These are phyloP conservation scores for Umbelopsis sp. DNA, from an alignment of 192 early-diverging fungal species.

Conservation along the genomic window DNA sequence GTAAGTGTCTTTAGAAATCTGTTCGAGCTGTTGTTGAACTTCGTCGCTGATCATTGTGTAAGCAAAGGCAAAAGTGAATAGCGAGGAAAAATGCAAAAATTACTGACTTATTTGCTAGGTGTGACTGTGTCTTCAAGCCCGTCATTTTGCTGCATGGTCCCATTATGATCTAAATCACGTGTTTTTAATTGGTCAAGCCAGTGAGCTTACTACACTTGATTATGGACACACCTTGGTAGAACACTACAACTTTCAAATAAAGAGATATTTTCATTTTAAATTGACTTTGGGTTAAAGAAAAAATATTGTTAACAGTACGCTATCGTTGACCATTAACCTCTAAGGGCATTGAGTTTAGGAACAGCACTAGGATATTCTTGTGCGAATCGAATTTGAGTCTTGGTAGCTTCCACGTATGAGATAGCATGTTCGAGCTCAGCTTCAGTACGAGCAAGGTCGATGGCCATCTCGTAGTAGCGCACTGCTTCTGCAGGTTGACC, in stretches of 20 bases:
- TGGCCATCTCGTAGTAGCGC: slow-evolving; percentile 78
- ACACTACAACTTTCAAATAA: background rate
- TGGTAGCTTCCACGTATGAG: slow-evolving; percentile 66
- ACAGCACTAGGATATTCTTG: slow-evolving; percentile 57
- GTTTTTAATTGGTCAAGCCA: no score
- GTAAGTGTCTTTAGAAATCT: background rate
- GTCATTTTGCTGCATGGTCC: no score
- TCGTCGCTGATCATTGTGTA: slow-evolving; percentile 17
- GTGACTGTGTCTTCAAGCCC: slow-evolving; percentile 2
- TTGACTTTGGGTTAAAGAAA: background rate
- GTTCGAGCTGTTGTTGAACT: slow-evolving; percentile 13
- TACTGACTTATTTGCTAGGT: background rate
- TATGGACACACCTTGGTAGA: no score
- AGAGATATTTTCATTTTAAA: background rate
- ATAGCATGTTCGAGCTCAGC: slow-evolving; percentile 87
- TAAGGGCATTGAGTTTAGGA: slow-evolving; percentile 40
- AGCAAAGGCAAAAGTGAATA: background rate
- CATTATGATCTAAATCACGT: no score
- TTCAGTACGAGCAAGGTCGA: slow-evolving; percentile 85
- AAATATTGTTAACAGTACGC: no score
- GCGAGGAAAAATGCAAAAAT: background rate
- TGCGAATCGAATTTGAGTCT: slow-evolving; percentile 59
- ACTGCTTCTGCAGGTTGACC: slow-evolving; percentile 88
- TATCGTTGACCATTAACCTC: slow-evolving; percentile 4
- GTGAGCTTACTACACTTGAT: no score